A percentile compares a stretch with the other conserved stretches of the same genome.
Evolutionary conservation across 73 alveolate genomes (phyloP).

Genomic region (Paramecium sonneborni): DNA sequence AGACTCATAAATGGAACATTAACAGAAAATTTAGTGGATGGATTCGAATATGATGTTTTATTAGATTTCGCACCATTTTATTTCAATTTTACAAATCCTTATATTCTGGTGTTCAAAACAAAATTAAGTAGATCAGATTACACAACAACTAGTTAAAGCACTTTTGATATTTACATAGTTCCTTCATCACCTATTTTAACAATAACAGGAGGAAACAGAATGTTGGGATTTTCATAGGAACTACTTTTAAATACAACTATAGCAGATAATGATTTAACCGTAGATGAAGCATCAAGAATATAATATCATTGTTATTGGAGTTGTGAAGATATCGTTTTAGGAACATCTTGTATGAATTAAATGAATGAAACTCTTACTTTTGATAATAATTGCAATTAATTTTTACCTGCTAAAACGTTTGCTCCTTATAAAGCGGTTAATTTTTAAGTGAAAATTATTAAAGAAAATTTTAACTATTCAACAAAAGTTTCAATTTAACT

Average conservation of each 20-base stretch:
- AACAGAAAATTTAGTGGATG: background rate
- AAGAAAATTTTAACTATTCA: background rate
- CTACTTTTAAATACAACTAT: background rate
- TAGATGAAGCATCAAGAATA: background rate
- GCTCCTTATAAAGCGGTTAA: background rate
- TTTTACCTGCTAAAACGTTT: background rate
- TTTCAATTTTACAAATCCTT: background rate
- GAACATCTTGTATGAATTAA: background rate
- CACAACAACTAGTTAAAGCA: background rate
- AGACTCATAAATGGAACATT: background rate
- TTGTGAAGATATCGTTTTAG: background rate
- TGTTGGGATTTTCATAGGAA: background rate
- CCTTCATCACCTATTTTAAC: background rate
- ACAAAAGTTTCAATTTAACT: background rate
- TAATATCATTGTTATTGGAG: background rate
- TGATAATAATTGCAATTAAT: background rate
- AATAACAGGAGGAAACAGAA: background rate
- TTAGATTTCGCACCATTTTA: background rate
- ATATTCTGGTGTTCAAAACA: background rate
- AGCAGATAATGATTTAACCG: background rate
- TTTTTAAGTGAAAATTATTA: background rate
- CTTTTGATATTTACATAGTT: background rate
- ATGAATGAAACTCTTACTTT: background rate
- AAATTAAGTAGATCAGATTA: background rate
- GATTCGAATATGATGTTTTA: background rate